These are phyloP conservation scores for Sutorius australiensis DNA, from an alignment of 768 basidiomycete species.

Conservation along the genomic window DNA sequence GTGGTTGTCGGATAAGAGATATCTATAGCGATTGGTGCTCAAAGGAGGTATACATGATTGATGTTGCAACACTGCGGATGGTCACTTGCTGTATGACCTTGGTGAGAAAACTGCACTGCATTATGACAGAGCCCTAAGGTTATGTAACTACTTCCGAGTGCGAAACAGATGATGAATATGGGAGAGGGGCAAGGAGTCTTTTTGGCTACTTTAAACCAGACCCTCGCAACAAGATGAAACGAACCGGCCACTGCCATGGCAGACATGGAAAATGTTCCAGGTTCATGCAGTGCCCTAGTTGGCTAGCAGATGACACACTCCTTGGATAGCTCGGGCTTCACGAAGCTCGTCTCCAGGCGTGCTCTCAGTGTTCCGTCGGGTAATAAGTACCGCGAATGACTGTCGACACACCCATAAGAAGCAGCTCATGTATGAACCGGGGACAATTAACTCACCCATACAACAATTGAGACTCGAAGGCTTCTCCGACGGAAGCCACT, in stretches of 20 bases:
- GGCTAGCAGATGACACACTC: constrained; percentile 17
- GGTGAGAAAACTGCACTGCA: constrained; percentile 48
- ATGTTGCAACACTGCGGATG: neutral
- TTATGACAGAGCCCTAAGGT: neutral
- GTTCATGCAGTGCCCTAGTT: neutral
- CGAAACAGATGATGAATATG: neutral
- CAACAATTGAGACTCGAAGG: neutral
- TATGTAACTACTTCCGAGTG: too few relatives aligned
- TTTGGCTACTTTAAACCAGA: too few relatives aligned
- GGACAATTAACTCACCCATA: constrained; percentile 4
- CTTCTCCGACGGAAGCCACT: constrained; percentile 3
- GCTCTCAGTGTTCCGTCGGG: constrained; percentile 21
- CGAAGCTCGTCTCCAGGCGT: constrained; percentile 12
- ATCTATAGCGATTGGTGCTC: neutral
- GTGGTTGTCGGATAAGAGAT: neutral
- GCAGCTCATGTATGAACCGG: neutral
- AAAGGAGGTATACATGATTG: neutral
- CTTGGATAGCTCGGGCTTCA: constrained; percentile 6
- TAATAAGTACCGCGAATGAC: constrained; percentile 11
- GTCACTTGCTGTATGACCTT: constrained; percentile 1
- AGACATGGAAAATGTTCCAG: neutral
- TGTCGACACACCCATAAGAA: neutral
- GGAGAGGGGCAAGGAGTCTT: too few relatives aligned
- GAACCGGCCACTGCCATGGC: too few relatives aligned
- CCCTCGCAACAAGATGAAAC: too few relatives aligned